Evolutionary conservation across 768 basidiomycete genomes (phyloP), one percentile per base, ranked within the genome.

Genomic region (Epithele typhae): DNA sequence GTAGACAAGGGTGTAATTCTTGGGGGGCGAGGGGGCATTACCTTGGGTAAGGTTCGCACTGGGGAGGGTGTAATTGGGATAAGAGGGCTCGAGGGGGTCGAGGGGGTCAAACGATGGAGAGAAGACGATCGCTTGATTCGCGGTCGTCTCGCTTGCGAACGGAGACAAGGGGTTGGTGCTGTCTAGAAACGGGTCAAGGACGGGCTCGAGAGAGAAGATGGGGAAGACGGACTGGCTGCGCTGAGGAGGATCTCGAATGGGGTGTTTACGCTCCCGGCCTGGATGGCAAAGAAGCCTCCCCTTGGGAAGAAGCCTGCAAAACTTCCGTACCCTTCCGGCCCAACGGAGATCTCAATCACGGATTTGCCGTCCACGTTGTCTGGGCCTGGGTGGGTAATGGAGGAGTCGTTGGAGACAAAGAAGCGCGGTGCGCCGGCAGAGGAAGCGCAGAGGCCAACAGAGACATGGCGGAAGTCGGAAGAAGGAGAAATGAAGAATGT

Each of bases 1-100:
- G 10, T 89, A 46, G 22, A 87, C 53, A 10, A 89, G 64, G 3
- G 79, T 77, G 45, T 74, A 72, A 0, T 74, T 72, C 0, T 67
- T 51, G 1, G 68, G 60, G 2, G 53, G 36, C 5, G 60, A 34
- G 0, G 76, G 54, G 73, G 7, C 62, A 53, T 14, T 59, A 0
- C 79, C 75, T 19, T 67, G 54, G 0, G 78, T 64, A 12, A 74
- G 57, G 53, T 82, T 79, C 0, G 81, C 79, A 0, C 68, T 58
- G 3, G 83, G 81, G 1, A 92, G 74, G 2, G 83, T 82, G 59
- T 87, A 92, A 56, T 90, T 90, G 10, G 89, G 89, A 57, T 75
- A 92, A 21, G 63, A 66, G 1, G 84, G 80, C 33, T 62, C 53
- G 5, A 55, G 43, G 1, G 53, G 22, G 1, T 58, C 49, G 10